These are phyloP conservation scores for Trypanosoma avium DNA, from an alignment of 208 protist genomes.

Conservation along the genomic window DNA sequence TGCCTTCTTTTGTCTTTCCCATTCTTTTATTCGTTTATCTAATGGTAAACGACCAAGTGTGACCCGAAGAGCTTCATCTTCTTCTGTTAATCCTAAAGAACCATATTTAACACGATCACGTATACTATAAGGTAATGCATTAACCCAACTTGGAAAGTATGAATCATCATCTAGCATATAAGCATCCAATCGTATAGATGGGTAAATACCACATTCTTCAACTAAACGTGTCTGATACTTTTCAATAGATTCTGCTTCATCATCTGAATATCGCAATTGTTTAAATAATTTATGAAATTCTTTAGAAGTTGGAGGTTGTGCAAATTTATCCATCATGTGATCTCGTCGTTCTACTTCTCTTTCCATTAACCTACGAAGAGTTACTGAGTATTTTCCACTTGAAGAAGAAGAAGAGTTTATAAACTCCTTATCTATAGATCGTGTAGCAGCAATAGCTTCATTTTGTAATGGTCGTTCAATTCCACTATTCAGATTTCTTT, in stretches of 20 bases:
- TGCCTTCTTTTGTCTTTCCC: slow-evolving; percentile 69
- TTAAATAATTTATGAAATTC: slow-evolving; percentile 74
- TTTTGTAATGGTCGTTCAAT: slow-evolving; percentile 25
- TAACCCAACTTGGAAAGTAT: slow-evolving; percentile 85
- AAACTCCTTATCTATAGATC: slow-evolving; percentile 38
- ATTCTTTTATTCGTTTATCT: slow-evolving; percentile 66
- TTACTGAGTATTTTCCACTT: slow-evolving; percentile 32
- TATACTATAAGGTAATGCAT: slow-evolving; percentile 79
- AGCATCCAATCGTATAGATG: slow-evolving; percentile 71
- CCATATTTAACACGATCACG: slow-evolving; percentile 90
- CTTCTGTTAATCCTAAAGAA: slow-evolving; percentile 82
- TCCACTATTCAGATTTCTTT: slow-evolving; percentile 42
- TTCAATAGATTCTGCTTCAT: slow-evolving; percentile 59
- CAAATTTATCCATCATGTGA: slow-evolving; percentile 78
- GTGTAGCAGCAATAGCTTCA: slow-evolving; percentile 34
- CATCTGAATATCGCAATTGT: slow-evolving; percentile 46
- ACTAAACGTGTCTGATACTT: slow-evolving; percentile 62
- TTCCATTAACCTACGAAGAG: slow-evolving; percentile 50
- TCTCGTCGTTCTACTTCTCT: slow-evolving; percentile 69
- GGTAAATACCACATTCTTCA: slow-evolving; percentile 81
- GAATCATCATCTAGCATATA: slow-evolving; percentile 88
- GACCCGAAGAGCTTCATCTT: slow-evolving; percentile 83
- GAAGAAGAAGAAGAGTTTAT: slow-evolving; percentile 16
- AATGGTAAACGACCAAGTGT: slow-evolving; percentile 69
- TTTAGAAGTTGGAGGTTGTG: slow-evolving; percentile 59